These are phyloP conservation scores for Nothopassalora personata DNA, from an alignment of 2,329 filamentous ascomycete genomes.

Conservation along the genomic window DNA sequence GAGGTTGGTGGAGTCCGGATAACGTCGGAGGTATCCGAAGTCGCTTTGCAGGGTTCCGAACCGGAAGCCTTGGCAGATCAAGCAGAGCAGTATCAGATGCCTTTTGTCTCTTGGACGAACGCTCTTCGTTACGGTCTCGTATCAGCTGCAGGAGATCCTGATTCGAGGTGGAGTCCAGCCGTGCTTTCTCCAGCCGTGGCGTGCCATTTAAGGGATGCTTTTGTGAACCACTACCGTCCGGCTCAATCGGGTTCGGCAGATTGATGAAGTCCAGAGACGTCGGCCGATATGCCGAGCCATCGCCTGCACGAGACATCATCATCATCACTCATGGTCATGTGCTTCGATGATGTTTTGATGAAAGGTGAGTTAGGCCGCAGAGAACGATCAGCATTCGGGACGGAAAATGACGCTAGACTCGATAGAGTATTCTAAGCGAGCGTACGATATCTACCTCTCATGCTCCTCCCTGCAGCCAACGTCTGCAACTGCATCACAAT, in stretches of 20 bases:
- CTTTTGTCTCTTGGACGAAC: slow-evolving; percentile 27
- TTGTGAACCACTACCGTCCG: slow-evolving; percentile 27
- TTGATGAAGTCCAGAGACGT: slow-evolving; percentile 33
- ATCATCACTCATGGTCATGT: not conserved
- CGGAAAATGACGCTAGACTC: not conserved
- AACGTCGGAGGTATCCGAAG: slow-evolving; percentile 46
- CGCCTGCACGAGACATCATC: not conserved
- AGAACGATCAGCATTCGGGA: not conserved
- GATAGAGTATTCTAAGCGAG: not conserved
- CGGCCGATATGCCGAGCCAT: slow-evolving; percentile 19
- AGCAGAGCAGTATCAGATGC: slow-evolving; percentile 16
- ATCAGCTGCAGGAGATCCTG: slow-evolving; percentile 26
- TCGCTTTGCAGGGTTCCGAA: slow-evolving; percentile 27
- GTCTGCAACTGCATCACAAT: no score
- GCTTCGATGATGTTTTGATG: not conserved
- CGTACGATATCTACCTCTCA: no score
- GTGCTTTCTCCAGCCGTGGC: slow-evolving; percentile 19
- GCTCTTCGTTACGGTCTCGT: slow-evolving; percentile 29
- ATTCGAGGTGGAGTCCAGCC: slow-evolving; percentile 24
- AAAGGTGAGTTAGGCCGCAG: not conserved
- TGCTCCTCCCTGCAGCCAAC: no score
- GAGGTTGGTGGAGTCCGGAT: slow-evolving; percentile 59
- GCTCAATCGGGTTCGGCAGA: slow-evolving; percentile 34
- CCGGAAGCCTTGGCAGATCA: slow-evolving; percentile 36
- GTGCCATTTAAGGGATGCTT: slow-evolving; percentile 32